Evolutionary conservation across 1,139 yeast genomes (phyloP), one percentile per base, ranked within the genome.

Genomic region (Magnusiomyces ingens): DNA sequence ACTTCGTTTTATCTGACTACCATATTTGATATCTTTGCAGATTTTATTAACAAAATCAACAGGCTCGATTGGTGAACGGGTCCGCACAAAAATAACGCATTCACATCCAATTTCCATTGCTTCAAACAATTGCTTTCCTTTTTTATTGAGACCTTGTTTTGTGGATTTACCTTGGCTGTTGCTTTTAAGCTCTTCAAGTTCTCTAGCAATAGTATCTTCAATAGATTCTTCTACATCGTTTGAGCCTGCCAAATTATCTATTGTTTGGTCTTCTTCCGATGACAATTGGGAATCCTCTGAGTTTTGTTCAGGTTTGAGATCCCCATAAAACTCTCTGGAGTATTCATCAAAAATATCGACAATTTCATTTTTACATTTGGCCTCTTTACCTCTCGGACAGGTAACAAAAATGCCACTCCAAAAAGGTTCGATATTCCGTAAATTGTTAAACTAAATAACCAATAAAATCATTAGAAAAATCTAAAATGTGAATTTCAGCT

Each of bases 331-430:
- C 49, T 57, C 58, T 32, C 67, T 68, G 1, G 68, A 65, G 54
- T 64, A 65, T 50, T 81, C 85, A 54, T 74, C 72, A 22, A 91
- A 78, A 40, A 90, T 69, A 53, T 76, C 71, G 61, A 80, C 75
- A 62, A 91, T 72, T 67, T 91, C 98, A 56, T 81, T 80, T 19
- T 84, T 79, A 61, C 96, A 86, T 54, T 79, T 81, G 55, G 78
- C 76, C 68, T 91, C 96, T 59, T 84, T 81, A 46, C 87, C 85
- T 62, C 96, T 75, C 50, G 80, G 77, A 68, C 97, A 88, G 0
- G 96, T 87, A 21, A 90, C 96, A 69, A 84, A 93, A 1, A 88
- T 74, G 1, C 98, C 96, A 47, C 84, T 73, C 58, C 95, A 85
- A 50, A 82, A 82, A 0, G 96, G 95, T 63, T 89, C 96, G 21